A percentile compares a stretch with the other conserved stretches of the same genome.
These are phyloP conservation scores for sorghum (Sorghum bicolor) DNA, from an alignment of 176 grass and related monocot genomes.

Conservation along the genomic window Sorghum_bicolor_NCBIv3 NC_012872.2:69542001-69542500, in stretches of 20 bases:
- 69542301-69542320: not conserved
- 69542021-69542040: conserved; percentile 82
- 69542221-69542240: conserved; percentile 42
- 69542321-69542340: not conserved
- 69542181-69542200: conserved; percentile 20
- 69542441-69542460: not conserved
- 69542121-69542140: not conserved
- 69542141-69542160: conserved; percentile 8
- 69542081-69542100: conserved; percentile 25
- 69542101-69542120: conserved; percentile 23
- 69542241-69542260: conserved; percentile 21
- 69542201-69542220: not conserved
- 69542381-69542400: not conserved
- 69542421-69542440: not conserved
- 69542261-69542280: conserved; percentile 39
- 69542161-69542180: conserved; percentile 5
- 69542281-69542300: conserved; percentile 19
- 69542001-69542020: conserved; percentile 83
- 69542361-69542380: conserved; percentile 12
- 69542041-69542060: conserved; percentile 28
- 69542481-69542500: no score
- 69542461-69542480: not conserved
- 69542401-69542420: not conserved
- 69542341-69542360: no score
- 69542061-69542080: conserved; percentile 64